Base-by-base conservation (phyloP, 1,284 basidiomycete genomes). In the Vanrija sp. region DNA sequence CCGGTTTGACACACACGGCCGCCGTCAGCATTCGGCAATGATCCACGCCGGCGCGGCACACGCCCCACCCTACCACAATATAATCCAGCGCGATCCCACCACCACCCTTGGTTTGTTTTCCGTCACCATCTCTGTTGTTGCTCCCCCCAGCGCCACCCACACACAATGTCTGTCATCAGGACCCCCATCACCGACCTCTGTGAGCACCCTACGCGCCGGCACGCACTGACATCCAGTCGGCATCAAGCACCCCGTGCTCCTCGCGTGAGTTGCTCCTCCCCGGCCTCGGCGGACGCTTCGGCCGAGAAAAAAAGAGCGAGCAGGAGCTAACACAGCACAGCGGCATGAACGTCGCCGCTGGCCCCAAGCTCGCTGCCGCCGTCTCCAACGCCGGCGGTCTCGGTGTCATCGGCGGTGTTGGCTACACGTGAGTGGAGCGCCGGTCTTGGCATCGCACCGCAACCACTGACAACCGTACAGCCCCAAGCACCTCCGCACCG, bases 261-360 rank as follows among this genome's bases (percentile, higher is more conserved):
- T 94, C 27, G 91, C 91, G 69, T 71, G 43, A 61, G 68, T 53
- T 12, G n/a, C 16, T 15, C 15, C 39, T 12, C 8, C 14, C 8
- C 39, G n/a, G 39, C 10, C n/a, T 6, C n/a, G 18, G 39, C 19
- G 8, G 14, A 41, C 39, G 6, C 20, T 20, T 42, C 41, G 31
- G 31, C 31, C 31, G 31, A 31, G 31, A 31, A 31, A 14, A 31
- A 31, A 31, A 18, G 45, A 31, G 6, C 9, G 19, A 18, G 6
- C 38, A 39, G 9, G 6, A 39, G 19, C 38, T 39, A 14, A 31
- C 31, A 14, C 31, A 15, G 9, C 31, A 4, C 49, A 66, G 66
- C 77, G 86, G 87, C 19, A 90, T 91, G 89, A 90, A 91, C 67
- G 86, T 89, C 18, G 88, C 88, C 36, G 87, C 89, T 45, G 89